These are phyloP conservation scores for Coelastrella sp. DNA, from an alignment of 139 green algal species.

Conservation along the genomic window DNA sequence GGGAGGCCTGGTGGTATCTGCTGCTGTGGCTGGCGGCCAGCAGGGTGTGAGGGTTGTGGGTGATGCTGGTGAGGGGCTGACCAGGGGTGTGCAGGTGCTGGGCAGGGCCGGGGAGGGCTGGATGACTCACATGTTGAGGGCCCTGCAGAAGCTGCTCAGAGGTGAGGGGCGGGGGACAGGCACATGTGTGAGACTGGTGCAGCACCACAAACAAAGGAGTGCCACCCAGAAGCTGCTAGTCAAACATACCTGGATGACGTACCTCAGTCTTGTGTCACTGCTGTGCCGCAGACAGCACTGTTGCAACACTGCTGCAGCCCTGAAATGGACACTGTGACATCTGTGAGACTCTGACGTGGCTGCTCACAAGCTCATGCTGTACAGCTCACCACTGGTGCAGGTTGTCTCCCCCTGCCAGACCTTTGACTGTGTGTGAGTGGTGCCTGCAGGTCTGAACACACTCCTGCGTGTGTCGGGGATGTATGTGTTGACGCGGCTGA, in stretches of 20 bases:
- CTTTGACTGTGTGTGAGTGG: neutral
- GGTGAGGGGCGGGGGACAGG: neutral
- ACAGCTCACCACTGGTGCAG: too few relatives aligned
- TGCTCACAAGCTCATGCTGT: too few relatives aligned
- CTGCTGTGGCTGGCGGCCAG: neutral
- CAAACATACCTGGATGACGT: too few relatives aligned
- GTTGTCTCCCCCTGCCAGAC: too few relatives aligned
- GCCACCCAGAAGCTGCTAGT: too few relatives aligned
- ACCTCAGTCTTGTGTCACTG: too few relatives aligned
- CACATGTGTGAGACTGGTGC: too few relatives aligned
- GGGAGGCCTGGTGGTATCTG: neutral
- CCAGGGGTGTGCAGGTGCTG: neutral
- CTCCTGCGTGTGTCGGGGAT: neutral
- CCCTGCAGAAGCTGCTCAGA: neutral
- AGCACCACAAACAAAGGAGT: too few relatives aligned
- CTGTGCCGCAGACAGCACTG: too few relatives aligned
- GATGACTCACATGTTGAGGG: neutral
- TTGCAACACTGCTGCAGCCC: too few relatives aligned
- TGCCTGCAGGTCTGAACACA: neutral
- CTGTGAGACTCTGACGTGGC: too few relatives aligned
- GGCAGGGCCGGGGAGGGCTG: neutral
- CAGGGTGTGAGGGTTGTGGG: neutral
- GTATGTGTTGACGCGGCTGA: neutral
- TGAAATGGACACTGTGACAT: too few relatives aligned
- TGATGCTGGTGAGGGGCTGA: neutral